Evolutionary conservation across 2,329 filamentous ascomycete genomes (phyloP).

Genomic region (Trichophyton simii): DNA sequence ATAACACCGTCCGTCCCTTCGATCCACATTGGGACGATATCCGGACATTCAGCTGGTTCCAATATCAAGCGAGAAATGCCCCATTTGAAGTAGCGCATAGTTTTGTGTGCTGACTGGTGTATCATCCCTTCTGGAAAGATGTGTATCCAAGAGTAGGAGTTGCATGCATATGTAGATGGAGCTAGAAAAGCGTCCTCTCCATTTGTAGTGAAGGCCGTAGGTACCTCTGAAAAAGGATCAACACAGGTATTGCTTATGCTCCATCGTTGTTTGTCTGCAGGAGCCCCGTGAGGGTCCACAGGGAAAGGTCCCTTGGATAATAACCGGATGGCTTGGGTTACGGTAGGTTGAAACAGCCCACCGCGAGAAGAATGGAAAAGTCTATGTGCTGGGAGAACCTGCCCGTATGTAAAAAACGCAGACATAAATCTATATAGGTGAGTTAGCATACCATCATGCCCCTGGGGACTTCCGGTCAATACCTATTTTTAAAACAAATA

Average conservation of each 20-base stretch:
- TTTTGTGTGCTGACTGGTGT: slow-evolving; percentile 66
- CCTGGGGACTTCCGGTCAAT: slow-evolving; percentile 10
- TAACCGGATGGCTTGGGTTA: slow-evolving; percentile 72
- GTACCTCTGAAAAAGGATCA: slow-evolving; percentile 36
- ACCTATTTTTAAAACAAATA: slow-evolving; percentile 86
- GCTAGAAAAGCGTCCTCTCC: slow-evolving; percentile 45
- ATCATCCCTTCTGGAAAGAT: slow-evolving; percentile 93
- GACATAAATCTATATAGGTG: slow-evolving; percentile 44
- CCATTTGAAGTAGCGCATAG: slow-evolving; percentile 97
- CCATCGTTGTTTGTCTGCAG: slow-evolving; percentile 25
- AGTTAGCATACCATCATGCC: neutral
- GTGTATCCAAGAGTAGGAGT: slow-evolving; percentile 76
- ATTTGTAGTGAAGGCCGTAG: slow-evolving; percentile 29
- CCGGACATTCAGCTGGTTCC: slow-evolving; percentile 74
- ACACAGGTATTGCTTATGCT: slow-evolving; percentile 32
- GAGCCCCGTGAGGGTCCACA: slow-evolving; percentile 33
- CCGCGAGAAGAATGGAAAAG: slow-evolving; percentile 63
- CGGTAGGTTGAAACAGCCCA: slow-evolving; percentile 79
- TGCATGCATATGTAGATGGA: slow-evolving; percentile 57
- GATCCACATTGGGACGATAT: slow-evolving; percentile 87
- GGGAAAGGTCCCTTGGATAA: slow-evolving; percentile 56
- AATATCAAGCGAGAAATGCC: slow-evolving; percentile 82
- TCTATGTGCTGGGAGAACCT: slow-evolving; percentile 83
- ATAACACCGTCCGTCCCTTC: slow-evolving; percentile 81
- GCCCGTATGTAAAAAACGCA: slow-evolving; percentile 76